Conservation (phyloP, 169 alveolate species). For the Plasmodium falciparum region DNA sequence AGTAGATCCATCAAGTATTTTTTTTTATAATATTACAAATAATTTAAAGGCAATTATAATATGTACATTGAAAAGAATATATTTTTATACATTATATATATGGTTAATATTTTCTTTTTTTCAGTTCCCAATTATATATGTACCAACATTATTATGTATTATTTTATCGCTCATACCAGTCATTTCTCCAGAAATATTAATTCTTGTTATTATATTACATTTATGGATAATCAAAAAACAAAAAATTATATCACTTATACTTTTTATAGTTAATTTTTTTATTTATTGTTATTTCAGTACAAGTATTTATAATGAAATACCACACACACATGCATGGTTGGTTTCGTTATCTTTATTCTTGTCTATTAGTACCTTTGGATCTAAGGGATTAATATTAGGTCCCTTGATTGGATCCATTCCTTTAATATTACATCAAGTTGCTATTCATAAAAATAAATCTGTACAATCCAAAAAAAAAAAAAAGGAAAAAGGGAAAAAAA, state of each 20-base stretch:
- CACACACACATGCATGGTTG: conserved; percentile 81
- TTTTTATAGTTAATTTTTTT: conserved; percentile 33
- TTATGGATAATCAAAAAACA: conserved; percentile 63
- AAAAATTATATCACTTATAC: conserved; percentile 17
- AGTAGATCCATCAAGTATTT: conserved; percentile 79
- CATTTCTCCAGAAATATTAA: conserved; percentile 77
- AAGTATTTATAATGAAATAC: conserved; percentile 79
- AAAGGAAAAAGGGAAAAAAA: conserved; percentile 1
- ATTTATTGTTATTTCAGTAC: conserved; percentile 80
- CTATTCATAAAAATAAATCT: conserved; percentile 25
- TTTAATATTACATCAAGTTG: conserved; percentile 48
- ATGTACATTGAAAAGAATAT: conserved; percentile 78
- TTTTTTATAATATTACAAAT: conserved; percentile 72
- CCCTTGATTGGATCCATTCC: conserved; percentile 69
- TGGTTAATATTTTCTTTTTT: conserved; percentile 79
- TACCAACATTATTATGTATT: conserved; percentile 79
- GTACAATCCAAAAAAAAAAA: not conserved
- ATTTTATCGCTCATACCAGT: conserved; percentile 80
- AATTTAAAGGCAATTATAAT: conserved; percentile 77
- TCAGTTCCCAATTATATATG: conserved; percentile 81
- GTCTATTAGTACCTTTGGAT: conserved; percentile 79
- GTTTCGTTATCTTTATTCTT: conserved; percentile 80
- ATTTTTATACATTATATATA: conserved; percentile 77
- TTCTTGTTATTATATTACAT: conserved; percentile 35
- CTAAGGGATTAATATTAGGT: conserved; percentile 80